Conservation (phyloP, 2,329 filamentous ascomycete species). For the Colletotrichum sojae region DNA sequence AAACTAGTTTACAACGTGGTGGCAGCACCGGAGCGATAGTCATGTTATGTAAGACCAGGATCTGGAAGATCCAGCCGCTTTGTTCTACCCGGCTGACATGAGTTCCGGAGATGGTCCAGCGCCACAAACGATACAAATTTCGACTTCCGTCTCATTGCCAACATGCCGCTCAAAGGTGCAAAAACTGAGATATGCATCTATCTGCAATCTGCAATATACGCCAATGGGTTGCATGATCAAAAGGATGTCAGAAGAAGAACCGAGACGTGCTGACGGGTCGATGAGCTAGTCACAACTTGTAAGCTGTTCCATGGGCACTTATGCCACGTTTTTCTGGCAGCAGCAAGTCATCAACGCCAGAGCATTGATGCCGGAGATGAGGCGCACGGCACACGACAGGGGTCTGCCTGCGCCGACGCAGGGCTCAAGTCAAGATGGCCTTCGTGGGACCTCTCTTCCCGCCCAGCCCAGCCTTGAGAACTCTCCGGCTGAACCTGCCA, state of each 20-base stretch:
- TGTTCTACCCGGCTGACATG: neutral
- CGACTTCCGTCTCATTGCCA: neutral
- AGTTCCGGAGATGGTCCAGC: neutral
- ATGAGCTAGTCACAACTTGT: neutral
- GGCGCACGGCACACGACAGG: conserved; percentile 45
- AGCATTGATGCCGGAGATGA: conserved; percentile 57
- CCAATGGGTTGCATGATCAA: too few species aligned
- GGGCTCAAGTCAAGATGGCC: conserved; percentile 21
- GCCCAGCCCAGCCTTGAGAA: neutral
- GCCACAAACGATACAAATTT: neutral
- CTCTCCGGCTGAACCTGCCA: conserved; percentile 12
- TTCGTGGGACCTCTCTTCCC: neutral
- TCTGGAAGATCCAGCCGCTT: neutral
- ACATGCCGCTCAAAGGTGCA: neutral
- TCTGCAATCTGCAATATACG: too few species aligned
- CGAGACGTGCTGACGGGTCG: too few species aligned
- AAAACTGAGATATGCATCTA: neutral
- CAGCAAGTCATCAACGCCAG: conserved; percentile 4
- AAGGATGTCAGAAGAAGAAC: too few species aligned
- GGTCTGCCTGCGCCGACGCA: conserved; percentile 35
- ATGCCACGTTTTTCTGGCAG: neutral
- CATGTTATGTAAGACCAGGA: conserved; percentile 18
- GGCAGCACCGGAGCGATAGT: neutral
- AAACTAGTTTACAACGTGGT: neutral
- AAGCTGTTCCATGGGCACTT: neutral